These are phyloP conservation scores for Ilyonectria destructans DNA, from an alignment of 2,329 filamentous ascomycete species.

Conservation along the genomic window DNA sequence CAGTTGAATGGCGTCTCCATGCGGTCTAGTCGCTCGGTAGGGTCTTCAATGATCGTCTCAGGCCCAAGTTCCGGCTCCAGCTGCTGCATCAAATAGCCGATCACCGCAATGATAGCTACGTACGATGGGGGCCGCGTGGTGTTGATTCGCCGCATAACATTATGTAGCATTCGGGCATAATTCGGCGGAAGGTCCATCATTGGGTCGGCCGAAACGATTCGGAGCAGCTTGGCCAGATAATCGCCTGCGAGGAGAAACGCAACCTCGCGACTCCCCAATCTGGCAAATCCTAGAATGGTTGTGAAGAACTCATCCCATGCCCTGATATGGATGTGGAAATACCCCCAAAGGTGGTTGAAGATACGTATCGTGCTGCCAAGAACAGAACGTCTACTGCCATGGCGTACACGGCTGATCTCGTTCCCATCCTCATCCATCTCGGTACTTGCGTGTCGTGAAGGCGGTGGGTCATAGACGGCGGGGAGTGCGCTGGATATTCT, in stretches of 20 bases:
- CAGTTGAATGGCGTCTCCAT: constrained; percentile 60
- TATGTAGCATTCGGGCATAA: constrained; percentile 69
- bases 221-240: constrained; percentile 73
- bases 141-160: constrained; percentile 66
- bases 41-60: constrained; percentile 57
- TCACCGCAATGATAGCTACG: constrained; percentile 66
- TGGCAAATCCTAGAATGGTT: constrained; percentile 77
- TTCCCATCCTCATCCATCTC: constrained; percentile 53
- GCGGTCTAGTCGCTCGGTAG: constrained; percentile 58
- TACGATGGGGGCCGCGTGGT: constrained; percentile 69
- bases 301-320: constrained; percentile 86
- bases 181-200: constrained; percentile 67
- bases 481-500: constrained; percentile 67
- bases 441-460: constrained; percentile 24
- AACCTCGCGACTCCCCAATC: constrained; percentile 73
- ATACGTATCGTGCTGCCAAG: constrained; percentile 61
- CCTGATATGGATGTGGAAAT: constrained; percentile 74
- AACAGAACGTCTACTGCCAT: constrained; percentile 42
- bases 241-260: constrained; percentile 72
- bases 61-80: constrained; percentile 59
- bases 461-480: constrained; percentile 60
- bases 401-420: constrained; percentile 20
- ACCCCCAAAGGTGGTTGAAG: constrained; percentile 73
- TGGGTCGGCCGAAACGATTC: constrained; percentile 74
- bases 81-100: constrained; percentile 62